Evolutionary conservation across 2,329 filamentous ascomycete species (phyloP).

Genomic region (Colletotrichum eleusines): DNA sequence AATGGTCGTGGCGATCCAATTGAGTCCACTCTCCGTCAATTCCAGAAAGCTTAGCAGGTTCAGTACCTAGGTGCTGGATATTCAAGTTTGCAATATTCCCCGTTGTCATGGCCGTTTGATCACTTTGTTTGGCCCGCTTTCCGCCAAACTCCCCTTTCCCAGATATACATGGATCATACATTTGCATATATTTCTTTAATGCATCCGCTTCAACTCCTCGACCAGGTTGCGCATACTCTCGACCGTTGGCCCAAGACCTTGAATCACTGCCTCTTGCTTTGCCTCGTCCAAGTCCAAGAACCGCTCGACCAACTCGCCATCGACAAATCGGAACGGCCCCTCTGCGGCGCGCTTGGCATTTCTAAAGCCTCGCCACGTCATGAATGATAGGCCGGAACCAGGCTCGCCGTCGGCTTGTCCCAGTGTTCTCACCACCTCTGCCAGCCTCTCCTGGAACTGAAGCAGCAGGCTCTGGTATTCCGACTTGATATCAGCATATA

Average conservation of each 20-base stretch:
- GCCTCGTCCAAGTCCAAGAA: conserved; percentile 80
- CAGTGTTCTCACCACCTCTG: conserved; percentile 73
- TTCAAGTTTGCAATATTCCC: neutral
- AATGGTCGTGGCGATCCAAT: neutral
- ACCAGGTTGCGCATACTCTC: conserved; percentile 72
- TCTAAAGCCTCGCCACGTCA: conserved; percentile 84
- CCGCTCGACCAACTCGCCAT: conserved; percentile 89
- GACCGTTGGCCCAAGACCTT: conserved; percentile 70
- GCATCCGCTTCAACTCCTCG: conserved; percentile 72
- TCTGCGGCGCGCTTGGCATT: conserved; percentile 77
- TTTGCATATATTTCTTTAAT: conserved; percentile 55
- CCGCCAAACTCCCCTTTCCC: conserved; percentile 1
- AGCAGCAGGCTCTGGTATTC: conserved; percentile 83
- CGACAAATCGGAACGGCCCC: conserved; percentile 88
- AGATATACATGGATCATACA: conserved; percentile 23
- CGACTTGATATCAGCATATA: conserved; percentile 84
- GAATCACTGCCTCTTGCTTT: conserved; percentile 64
- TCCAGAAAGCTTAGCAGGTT: neutral
- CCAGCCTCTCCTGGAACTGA: conserved; percentile 80
- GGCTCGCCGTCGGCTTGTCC: conserved; percentile 70
- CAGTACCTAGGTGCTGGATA: too few relatives aligned
- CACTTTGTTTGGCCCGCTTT: neutral
- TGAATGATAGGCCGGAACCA: conserved; percentile 62
- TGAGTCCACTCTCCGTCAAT: neutral
- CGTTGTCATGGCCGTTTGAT: neutral